phyloP scores from a whole-genome alignment of 148 eudicot species.

The Rhododendron molle region DNA sequence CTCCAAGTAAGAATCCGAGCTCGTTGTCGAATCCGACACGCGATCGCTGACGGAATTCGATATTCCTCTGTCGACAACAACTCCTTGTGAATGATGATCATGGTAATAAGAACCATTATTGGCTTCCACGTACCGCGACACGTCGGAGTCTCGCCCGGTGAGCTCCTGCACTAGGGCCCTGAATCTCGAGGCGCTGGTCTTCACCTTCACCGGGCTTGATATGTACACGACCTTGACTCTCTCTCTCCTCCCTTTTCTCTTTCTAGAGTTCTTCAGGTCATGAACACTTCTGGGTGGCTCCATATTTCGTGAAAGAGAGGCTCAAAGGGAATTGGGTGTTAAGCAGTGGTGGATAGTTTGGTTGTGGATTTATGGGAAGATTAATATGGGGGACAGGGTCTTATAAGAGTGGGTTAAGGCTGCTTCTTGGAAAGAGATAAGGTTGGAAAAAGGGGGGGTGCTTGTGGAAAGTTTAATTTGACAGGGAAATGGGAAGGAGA shows the following conservation, averaged over 20 bases:
- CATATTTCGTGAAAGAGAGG: background rate
- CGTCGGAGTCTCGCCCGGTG: constrained; percentile 49
- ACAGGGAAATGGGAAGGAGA: background rate
- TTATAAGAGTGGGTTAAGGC: background rate
- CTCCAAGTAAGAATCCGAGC: constrained; percentile 26
- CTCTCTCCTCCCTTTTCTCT: background rate
- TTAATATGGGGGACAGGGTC: background rate
- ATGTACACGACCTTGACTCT: constrained; percentile 47
- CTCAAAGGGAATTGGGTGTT: background rate
- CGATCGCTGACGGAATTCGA: background rate
- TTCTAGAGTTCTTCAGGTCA: constrained; percentile 1
- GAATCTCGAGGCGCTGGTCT: constrained; percentile 40
- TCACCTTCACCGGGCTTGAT: constrained; percentile 55
- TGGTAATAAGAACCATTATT: constrained; percentile 1
- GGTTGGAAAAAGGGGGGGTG: background rate
- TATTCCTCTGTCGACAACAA: background rate
- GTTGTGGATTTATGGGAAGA: background rate
- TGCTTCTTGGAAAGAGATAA: constrained; percentile 19
- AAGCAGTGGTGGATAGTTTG: background rate
- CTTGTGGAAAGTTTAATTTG: background rate
- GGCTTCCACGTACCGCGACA: constrained; percentile 31
- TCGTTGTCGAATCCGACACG: constrained; percentile 10
- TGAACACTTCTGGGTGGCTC: background rate
- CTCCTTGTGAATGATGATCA: background rate
- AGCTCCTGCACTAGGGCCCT: constrained; percentile 49